Base-by-base conservation (phyloP, 495 filamentous ascomycete genomes). In the Trypethelium eluteriae region DNA sequence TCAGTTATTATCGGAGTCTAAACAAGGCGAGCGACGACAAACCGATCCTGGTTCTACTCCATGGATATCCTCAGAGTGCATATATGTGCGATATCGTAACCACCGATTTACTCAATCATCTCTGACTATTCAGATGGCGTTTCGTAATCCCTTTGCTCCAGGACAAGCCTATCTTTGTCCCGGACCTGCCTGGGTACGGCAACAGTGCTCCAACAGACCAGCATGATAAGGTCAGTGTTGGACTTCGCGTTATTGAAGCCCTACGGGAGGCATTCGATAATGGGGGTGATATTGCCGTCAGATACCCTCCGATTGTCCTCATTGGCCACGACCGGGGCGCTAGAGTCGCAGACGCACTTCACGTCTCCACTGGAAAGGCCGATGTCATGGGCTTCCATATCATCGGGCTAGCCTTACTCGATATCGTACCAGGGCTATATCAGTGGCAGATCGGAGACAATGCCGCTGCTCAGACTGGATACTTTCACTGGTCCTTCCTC, bases 401-500 rank as follows among this genome's bases (percentile, higher is more conserved):
- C 25, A 53, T 53, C n/a, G 49, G 49, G n/a, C 66, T 41, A 63
- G 64, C 16, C 44, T 67, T 16, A 39, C 62, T 82, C 2, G 82
- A 84, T 67, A 82, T 84, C 63, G 74, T 83, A n/a, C 82, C 79
- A 5, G 81, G 78, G 6, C 69, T 73, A 14, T 75, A 70, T 14
- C 78, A 79, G 69, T 83, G 78, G 75, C 56, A 70, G 47, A 65
- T 70, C 0, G 71, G 78, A 36, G 62, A 62, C 0, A 64, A 76
- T 32, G 72, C 77, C 5, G 46, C 46, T 14, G 68, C 73, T 34
- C 68, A 71, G 32, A 68, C 68, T 7, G 72, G 67, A 1, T 76
- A 75, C 53, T 83, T 79, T 74, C 81, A 84, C 71, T 84, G 81
- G 82, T 70, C 80, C 0, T 73, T 84, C 35, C 72, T 84, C 9